phyloP scores from a whole-genome alignment of 169 alveolate genomes.

The Plasmodium vivax region DNA sequence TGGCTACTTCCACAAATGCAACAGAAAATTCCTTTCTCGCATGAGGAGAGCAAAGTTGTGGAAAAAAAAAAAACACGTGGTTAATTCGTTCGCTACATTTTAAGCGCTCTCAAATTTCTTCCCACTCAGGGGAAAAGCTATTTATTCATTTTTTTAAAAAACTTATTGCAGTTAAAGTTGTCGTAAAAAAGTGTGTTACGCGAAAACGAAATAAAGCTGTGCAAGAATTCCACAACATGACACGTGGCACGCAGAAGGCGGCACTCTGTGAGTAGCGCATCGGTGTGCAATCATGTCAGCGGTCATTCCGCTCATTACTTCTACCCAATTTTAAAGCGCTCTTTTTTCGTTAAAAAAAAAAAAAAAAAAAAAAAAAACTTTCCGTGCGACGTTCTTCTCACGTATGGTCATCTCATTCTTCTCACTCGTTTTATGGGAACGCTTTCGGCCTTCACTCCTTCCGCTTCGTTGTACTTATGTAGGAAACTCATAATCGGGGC shows the following conservation, averaged over 20 bases:
- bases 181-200: not conserved
- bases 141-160: not conserved
- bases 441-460: not conserved
- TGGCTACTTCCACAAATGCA: not conserved
- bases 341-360: not conserved
- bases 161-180: not conserved
- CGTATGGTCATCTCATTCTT: too few species aligned
- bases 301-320: not conserved
- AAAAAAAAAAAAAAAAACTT: not conserved
- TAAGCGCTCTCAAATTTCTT: not conserved
- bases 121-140: not conserved
- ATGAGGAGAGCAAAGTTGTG: not conserved
- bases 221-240: not conserved
- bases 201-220: not conserved
- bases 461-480: not conserved
- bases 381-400: not conserved
- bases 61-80: not conserved
- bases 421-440: not conserved
- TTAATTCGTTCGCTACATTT: not conserved
- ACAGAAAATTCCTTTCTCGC: not conserved
- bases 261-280: not conserved
- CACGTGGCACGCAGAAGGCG: not conserved
- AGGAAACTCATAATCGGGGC: not conserved
- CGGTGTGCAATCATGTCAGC: not conserved
- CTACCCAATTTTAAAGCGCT: not conserved